Base-by-base conservation (phyloP, 163 green algal species). In the Chlamydomonas reinhardtii region DNA sequence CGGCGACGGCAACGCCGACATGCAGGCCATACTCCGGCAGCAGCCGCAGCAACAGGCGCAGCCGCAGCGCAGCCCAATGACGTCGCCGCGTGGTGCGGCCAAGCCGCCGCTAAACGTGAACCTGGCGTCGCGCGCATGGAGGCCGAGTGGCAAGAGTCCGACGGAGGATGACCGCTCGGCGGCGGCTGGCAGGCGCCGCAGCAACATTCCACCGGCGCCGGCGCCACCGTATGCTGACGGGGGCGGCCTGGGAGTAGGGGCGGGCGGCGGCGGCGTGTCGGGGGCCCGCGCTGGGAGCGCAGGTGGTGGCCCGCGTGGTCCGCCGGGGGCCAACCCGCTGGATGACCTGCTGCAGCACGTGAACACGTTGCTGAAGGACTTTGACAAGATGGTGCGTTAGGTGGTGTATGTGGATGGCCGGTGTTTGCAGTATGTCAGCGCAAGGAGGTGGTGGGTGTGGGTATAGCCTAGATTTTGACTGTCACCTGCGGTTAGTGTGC, bases 331-430 rank as follows among this genome's bases (percentile, higher is more conserved):
- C 0, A 61, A 35, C 54, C 86, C 86, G 4, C 35, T 91, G 35
- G 87, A 91, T 34, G 87, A 91, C 69, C n/a, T 91, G 35, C 56
- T 91, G 69, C 68, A 61, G 17, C 87, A 91, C 64, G 87, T 91
- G 2, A 91, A 91, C 69, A 85, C 35, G 6, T 74, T 91, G 20
- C 74, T 91, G 48, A 85, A 74, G 39, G 80, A 88, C 29, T 90
- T 90, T 61, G 86, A 90, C 74, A 85, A 80, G 27, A 86, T 87
- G 39, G 74, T 79, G 22, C 48, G 48, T 2, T 56, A 56, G 39
- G 39, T 48, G 39, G 8, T 14, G 5, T 48, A 48, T 48, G 8
- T 5, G 39, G n/a, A n/a, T n/a, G n/a, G n/a, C n/a, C n/a, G n/a
- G n/a, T n/a, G n/a, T n/a, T n/a, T n/a, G n/a, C n/a, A n/a, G n/a